phyloP scores from a whole-genome alignment of 2,329 filamentous ascomycete genomes.

The Sporothrix protearum region DNA sequence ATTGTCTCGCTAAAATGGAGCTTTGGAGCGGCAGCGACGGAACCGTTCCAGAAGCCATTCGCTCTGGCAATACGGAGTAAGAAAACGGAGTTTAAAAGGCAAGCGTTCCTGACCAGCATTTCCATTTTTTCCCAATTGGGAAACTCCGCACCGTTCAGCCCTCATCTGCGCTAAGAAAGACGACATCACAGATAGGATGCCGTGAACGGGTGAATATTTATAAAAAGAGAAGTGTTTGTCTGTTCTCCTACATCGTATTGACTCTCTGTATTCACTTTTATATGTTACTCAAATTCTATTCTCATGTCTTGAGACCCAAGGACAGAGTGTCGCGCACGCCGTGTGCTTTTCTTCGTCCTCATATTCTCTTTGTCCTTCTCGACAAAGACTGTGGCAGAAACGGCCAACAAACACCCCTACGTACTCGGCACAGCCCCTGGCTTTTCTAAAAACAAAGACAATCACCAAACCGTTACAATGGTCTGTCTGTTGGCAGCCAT shows the following conservation, averaged over 20 bases:
- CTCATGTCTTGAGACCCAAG: neutral
- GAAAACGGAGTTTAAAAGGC: neutral
- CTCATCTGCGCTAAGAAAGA: neutral
- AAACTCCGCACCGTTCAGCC: neutral
- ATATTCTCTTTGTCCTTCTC: neutral
- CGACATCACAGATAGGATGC: neutral
- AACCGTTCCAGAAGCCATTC: neutral
- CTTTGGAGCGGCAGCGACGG: neutral
- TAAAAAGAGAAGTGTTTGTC: too few species aligned
- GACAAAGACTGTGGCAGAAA: neutral
- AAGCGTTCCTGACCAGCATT: neutral
- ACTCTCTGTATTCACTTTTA: neutral
- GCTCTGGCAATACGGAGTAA: too few species aligned
- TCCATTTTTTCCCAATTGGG: neutral
- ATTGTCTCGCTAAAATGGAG: slow-evolving; percentile 5
- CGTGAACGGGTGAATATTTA: neutral
- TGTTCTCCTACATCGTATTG: neutral
- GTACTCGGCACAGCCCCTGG: neutral
- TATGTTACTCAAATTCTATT: neutral
- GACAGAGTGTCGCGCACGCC: neutral
- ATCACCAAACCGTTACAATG: neutral
- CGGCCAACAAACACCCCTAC: neutral
- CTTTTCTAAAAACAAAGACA: neutral
- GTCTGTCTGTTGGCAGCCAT: neutral
- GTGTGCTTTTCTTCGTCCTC: neutral